Evolutionary conservation across 495 filamentous ascomycete species (phyloP), one percentile per base, ranked within the genome.

Genomic region (Aspergillus funiculosus): DNA sequence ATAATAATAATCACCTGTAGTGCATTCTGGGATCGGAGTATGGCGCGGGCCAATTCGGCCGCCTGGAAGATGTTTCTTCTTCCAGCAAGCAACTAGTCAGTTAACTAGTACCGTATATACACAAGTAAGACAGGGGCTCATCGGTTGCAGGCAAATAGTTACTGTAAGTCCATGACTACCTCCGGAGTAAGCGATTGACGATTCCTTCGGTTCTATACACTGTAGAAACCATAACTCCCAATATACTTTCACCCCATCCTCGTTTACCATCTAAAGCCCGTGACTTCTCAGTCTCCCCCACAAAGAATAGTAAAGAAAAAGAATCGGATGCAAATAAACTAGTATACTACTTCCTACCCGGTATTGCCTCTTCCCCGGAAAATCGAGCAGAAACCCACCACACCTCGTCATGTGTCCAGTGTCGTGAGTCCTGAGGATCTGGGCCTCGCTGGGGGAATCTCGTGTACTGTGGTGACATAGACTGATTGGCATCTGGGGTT

Each of bases 401-500:
- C 46, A 35, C 37, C 39, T 31, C 45, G 44, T 54, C 51, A 52
- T 50, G 40, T 46, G 48, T 39, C 9, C 35, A 2, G 17, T n/a
- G n/a, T n/a, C n/a, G n/a, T n/a, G n/a, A n/a, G 31, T 25, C 45
- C 9, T 34, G 13, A 31, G 20, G 22, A 32, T 39, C 35, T 43
- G 50, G 47, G 17, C 43, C 52, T 53, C 43, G 50, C 53, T 43
- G 38, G 49, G n/a, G 51, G 46, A 52, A 43, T 35, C 53, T 51
- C 17, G 17, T 30, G 35, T 48, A 52, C 31, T 34, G 28, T 43
- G 40, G 34, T 34, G 19, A 20, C 6, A 53, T 53, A n/a, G n/a
- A n/a, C 49, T 53, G 52, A 56, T 51, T 56, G 39, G 54, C 42
- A 43, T 35, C 36, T 42, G 44, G 42, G 44, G 36, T 51, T 48